phyloP scores from a whole-genome alignment of 208 protist genomes.

The Leishmania turanica region DNA sequence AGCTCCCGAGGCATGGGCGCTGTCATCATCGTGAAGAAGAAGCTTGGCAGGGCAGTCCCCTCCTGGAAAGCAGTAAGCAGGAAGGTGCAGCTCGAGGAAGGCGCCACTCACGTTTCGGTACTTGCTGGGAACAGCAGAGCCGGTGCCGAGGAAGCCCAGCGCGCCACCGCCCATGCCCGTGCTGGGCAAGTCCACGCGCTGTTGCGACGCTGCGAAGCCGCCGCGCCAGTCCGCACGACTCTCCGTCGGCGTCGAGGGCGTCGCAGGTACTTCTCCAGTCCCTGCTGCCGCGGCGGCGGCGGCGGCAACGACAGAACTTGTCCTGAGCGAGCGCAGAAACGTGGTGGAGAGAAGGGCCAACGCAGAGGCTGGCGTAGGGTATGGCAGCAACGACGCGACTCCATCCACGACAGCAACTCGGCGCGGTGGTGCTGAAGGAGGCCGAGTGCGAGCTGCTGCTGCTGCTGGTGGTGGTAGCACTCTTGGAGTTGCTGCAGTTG shows the following conservation, averaged over 20 bases:
- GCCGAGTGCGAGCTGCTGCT: not conserved
- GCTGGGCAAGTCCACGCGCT: not conserved
- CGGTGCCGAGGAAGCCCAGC: conserved; percentile 84
- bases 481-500: not conserved
- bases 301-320: not conserved
- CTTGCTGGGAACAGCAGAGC: conserved; percentile 88
- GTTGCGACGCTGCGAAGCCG: not conserved
- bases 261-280: not conserved
- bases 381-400: conserved; percentile 36
- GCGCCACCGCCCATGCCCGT: conserved; percentile 37
- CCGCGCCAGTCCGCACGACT: not conserved
- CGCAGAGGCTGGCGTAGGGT: conserved; percentile 44
- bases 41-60: not conserved
- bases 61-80: conserved; percentile 34
- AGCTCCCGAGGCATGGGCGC: not conserved
- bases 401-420: conserved; percentile 18
- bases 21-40: not conserved
- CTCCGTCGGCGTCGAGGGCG: not conserved
- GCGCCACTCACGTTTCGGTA: conserved; percentile 89
- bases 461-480: not conserved
- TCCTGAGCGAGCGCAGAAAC: conserved; percentile 19
- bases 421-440: not conserved
- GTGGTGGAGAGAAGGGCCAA: conserved; percentile 35
- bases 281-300: not conserved
- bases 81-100: conserved; percentile 58